These are phyloP conservation scores for Solanum commersonii DNA, from an alignment of 257 asterid species.

Conservation along the genomic window DNA sequence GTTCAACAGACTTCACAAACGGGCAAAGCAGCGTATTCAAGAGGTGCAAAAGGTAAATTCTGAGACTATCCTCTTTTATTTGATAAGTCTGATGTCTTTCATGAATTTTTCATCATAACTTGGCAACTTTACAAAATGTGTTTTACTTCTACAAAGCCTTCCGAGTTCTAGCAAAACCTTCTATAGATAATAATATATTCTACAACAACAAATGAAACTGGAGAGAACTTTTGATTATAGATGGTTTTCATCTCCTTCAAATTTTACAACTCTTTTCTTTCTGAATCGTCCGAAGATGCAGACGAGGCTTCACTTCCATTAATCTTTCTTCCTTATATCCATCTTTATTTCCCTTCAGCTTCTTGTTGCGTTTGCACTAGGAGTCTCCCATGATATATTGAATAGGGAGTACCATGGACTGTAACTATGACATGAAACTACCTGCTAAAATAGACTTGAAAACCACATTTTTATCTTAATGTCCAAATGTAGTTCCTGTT, in stretches of 20 bases:
- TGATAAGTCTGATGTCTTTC: neutral
- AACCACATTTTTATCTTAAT: neutral
- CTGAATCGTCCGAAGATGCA: neutral
- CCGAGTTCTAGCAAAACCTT: neutral
- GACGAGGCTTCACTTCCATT: neutral
- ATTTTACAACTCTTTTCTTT: neutral
- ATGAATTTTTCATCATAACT: neutral
- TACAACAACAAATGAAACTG: neutral
- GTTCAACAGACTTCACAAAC: constrained; percentile 93
- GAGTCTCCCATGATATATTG: neutral
- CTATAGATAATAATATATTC: neutral
- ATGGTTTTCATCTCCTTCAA: neutral
- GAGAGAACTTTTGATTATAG: neutral
- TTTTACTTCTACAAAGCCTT: neutral
- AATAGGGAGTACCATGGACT: neutral
- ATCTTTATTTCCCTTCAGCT: neutral
- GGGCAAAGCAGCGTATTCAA: constrained; percentile 99
- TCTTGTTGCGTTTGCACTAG: neutral
- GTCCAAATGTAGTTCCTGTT: neutral
- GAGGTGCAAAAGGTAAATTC: constrained; percentile 88
- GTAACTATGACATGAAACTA: neutral
- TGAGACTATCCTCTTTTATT: neutral
- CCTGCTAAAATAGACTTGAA: neutral
- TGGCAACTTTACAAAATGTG: neutral
- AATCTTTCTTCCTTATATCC: neutral